Conservation (phyloP, 1,284 basidiomycete genomes). For the Ustilago loliicola region DNA sequence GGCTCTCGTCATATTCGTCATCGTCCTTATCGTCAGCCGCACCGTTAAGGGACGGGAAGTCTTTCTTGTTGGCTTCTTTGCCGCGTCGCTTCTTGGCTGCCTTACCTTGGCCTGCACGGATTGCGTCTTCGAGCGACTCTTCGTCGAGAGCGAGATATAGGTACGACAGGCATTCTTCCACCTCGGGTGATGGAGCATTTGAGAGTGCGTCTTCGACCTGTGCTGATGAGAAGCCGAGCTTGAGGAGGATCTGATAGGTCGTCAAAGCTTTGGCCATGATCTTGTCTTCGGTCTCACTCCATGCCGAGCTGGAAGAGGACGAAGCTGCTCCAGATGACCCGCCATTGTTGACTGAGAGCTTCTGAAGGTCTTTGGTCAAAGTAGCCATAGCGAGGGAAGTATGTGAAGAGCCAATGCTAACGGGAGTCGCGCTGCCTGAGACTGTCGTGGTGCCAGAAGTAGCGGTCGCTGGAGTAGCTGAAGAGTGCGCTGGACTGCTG, state of each 20-base stretch:
- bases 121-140: conserved; percentile 77
- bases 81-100: conserved; percentile 59
- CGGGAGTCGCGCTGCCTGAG: conserved; percentile 44
- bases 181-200: conserved; percentile 77
- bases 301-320: conserved; percentile 26
- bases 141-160: conserved; percentile 71
- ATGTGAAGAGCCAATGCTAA: conserved; percentile 37
- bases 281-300: conserved; percentile 72
- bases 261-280: conserved; percentile 79
- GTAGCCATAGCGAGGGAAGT: conserved; percentile 49
- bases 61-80: conserved; percentile 21
- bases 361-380: conserved; percentile 46
- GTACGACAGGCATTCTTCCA: conserved; percentile 84
- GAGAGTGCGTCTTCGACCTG: conserved; percentile 80
- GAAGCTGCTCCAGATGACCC: conserved; percentile 14
- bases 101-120: conserved; percentile 70
- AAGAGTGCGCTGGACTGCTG: conserved; percentile 11
- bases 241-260: conserved; percentile 84
- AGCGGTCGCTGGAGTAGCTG: conserved; percentile 26
- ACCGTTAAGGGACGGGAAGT: conserved; percentile 25
- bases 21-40: conserved; percentile 27
- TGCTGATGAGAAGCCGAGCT: conserved; percentile 83
- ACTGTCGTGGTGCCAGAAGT: conserved; percentile 23
- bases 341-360: conserved; percentile 26
- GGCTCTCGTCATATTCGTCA: conserved; percentile 57